Conservation (phyloP, 352 stramenopile genomes). For the Phytopythium montanum region DNA sequence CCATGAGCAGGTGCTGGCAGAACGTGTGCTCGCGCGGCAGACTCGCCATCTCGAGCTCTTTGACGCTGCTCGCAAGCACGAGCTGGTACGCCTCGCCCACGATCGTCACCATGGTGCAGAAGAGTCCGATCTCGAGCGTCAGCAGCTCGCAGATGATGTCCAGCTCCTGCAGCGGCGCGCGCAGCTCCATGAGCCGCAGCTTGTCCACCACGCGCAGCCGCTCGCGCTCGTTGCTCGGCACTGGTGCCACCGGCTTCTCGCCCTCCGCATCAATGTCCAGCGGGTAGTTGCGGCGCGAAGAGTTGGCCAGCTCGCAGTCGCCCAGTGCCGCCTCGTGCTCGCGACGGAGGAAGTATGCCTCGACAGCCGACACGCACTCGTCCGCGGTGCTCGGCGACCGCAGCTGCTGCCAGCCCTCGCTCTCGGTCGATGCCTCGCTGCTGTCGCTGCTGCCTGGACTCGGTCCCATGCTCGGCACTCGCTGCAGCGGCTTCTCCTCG, state of each 20-base stretch:
- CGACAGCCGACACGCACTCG: slow-evolving; percentile 28
- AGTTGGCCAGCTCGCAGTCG: slow-evolving; percentile 37
- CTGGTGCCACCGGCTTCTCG: slow-evolving; percentile 14
- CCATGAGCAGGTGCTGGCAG: slow-evolving; percentile 64
- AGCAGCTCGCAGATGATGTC: slow-evolving; percentile 59
- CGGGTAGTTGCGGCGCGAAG: slow-evolving; percentile 30
- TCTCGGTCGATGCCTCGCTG: not conserved
- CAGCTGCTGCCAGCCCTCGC: slow-evolving; percentile 3
- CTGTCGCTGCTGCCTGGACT: not conserved
- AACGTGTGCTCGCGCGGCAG: slow-evolving; percentile 52
- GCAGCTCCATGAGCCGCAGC: slow-evolving; percentile 39
- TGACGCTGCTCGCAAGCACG: slow-evolving; percentile 41
- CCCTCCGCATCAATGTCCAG: slow-evolving; percentile 21
- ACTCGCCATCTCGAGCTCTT: slow-evolving; percentile 20
- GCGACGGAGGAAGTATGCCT: slow-evolving; percentile 30
- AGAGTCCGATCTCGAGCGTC: slow-evolving; percentile 42
- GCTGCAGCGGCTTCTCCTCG: not conserved
- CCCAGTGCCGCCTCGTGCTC: slow-evolving; percentile 12
- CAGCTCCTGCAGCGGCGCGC: slow-evolving; percentile 33
- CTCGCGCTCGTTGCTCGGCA: slow-evolving; percentile 37
- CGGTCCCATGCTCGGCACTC: not conserved
- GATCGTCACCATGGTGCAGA: slow-evolving; percentile 55
- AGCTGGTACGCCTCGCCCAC: slow-evolving; percentile 42
- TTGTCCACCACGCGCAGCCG: slow-evolving; percentile 36
- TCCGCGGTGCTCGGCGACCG: not conserved